phyloP scores from a whole-genome alignment of 2,329 filamentous ascomycete species.

The Xylaria sp. region DNA sequence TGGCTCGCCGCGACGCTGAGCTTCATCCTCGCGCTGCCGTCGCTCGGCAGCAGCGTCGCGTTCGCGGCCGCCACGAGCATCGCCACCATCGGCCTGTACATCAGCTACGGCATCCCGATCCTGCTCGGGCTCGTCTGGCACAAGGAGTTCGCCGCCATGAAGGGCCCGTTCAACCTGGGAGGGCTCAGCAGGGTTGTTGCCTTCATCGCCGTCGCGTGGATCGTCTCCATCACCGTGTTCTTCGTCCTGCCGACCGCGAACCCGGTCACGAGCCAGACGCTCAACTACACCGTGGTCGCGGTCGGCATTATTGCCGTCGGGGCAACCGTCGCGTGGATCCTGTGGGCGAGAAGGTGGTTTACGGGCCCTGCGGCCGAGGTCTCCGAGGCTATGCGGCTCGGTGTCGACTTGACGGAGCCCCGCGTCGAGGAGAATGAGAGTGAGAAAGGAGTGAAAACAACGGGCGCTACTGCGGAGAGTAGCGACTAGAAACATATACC shows the following conservation, averaged over 20 bases:
- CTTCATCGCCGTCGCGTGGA: slow-evolving; percentile 61
- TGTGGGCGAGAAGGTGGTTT: slow-evolving; percentile 67
- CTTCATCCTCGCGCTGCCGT: slow-evolving; percentile 66
- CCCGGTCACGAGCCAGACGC: slow-evolving; percentile 65
- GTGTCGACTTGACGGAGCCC: slow-evolving; percentile 60
- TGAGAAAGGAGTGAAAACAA: slow-evolving; percentile 23
- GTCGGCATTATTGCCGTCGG: slow-evolving; percentile 66
- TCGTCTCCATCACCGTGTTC: slow-evolving; percentile 65
- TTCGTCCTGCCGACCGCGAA: slow-evolving; percentile 68
- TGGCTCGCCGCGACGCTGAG: slow-evolving; percentile 66
- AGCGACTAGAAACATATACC: slow-evolving; percentile 17
- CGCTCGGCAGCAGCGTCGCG: slow-evolving; percentile 64
- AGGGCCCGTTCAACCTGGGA: slow-evolving; percentile 67
- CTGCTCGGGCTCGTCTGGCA: slow-evolving; percentile 62
- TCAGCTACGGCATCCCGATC: slow-evolving; percentile 67
- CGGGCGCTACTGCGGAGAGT: background rate
- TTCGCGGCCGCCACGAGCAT: slow-evolving; percentile 69
- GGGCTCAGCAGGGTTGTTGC: slow-evolving; percentile 60
- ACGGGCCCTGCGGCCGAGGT: slow-evolving; percentile 66
- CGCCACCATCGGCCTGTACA: slow-evolving; percentile 68
- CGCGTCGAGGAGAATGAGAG: slow-evolving; percentile 55
- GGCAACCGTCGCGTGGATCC: slow-evolving; percentile 60
- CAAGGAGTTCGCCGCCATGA: slow-evolving; percentile 58
- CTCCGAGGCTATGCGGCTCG: slow-evolving; percentile 59
- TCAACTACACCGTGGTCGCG: slow-evolving; percentile 70